Evolutionary conservation across 257 asterid species (phyloP).

Genomic region (Cruciata laevipes): DNA sequence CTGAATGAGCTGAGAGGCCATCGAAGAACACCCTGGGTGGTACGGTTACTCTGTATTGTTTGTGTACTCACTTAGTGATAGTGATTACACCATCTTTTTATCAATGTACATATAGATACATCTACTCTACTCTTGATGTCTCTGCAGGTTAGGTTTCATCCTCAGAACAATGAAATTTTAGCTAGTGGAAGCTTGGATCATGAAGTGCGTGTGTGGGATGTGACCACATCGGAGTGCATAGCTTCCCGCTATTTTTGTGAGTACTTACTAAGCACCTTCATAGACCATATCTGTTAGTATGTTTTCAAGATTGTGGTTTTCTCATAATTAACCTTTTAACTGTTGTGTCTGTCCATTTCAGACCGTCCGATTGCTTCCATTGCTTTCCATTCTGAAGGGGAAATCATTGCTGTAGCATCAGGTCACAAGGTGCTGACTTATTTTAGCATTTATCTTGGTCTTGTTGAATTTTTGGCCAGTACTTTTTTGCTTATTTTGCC

Average conservation of each 20-base stretch:
- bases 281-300: background rate
- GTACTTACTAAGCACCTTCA: conserved; percentile 20
- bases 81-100: background rate
- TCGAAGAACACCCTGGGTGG: conserved; percentile 25
- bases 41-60: conserved; percentile 1
- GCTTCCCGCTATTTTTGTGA: conserved; percentile 93
- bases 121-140: conserved; percentile 15
- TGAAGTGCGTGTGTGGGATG: conserved; percentile 95
- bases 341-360: conserved; percentile 22
- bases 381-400: conserved; percentile 94
- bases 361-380: conserved; percentile 95
- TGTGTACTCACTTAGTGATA: background rate
- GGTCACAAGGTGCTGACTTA: conserved; percentile 77
- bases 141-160: conserved; percentile 92
- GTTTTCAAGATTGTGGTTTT: background rate
- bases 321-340: conserved; percentile 2
- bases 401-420: conserved; percentile 88
- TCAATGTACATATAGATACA: background rate
- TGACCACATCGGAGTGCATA: conserved; percentile 79
- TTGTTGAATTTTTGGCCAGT: background rate
- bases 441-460: background rate
- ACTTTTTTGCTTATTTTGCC: background rate
- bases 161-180: conserved; percentile 60
- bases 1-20: conserved; percentile 21
- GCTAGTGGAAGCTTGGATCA: conserved; percentile 99